Evolutionary conservation across 495 filamentous ascomycete genomes (phyloP).

Genomic region (Alectoria sarmentosa): DNA sequence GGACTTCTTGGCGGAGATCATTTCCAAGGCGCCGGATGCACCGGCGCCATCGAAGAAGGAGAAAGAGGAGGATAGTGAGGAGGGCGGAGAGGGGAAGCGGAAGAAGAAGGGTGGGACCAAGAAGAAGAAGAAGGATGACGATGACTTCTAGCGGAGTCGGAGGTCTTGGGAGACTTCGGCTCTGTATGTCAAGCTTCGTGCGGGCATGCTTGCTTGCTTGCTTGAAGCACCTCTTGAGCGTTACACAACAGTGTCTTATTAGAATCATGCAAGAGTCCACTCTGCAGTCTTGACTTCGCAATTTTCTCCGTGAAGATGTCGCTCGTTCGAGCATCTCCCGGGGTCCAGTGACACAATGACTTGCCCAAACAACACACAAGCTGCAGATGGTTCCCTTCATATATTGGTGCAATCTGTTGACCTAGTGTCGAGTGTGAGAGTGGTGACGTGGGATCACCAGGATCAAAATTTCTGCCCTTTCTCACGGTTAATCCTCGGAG

Average conservation of each 20-base stretch:
- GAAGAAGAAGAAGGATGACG: constrained; percentile 38
- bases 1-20: constrained; percentile 90
- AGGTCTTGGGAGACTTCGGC: background rate
- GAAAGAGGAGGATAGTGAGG: constrained; percentile 47
- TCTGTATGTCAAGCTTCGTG: background rate
- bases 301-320: background rate
- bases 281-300: background rate
- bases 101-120: constrained; percentile 35
- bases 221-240: background rate
- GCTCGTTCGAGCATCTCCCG: background rate
- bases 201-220: background rate
- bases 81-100: constrained; percentile 39
- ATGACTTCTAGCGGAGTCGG: constrained; percentile 27
- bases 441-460: background rate
- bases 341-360: background rate
- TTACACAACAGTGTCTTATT: too few species aligned
- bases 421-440: background rate
- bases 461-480: too few species aligned
- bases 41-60: constrained; percentile 45
- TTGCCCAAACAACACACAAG: background rate
- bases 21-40: constrained; percentile 73
- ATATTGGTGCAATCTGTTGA: too few species aligned
- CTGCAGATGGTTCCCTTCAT: background rate
- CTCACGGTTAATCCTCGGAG: constrained; percentile 6
- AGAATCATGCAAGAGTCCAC: too few species aligned